phyloP scores from a whole-genome alignment of 176 grass and related monocot species.

The Paspalum notatum region DNA sequence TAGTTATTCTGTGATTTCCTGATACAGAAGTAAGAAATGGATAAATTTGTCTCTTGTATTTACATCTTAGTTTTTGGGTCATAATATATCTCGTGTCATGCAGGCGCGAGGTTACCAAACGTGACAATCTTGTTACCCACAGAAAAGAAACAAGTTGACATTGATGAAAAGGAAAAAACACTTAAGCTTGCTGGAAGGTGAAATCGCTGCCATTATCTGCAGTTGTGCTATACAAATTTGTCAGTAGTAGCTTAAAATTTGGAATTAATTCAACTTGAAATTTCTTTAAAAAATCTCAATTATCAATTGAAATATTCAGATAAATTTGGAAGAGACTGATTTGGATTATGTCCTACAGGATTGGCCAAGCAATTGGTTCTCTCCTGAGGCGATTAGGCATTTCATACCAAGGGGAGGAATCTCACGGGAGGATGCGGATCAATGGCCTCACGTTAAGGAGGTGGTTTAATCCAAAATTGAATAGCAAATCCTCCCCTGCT shows the following conservation, averaged over 20 bases:
- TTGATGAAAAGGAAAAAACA: constrained; percentile 65
- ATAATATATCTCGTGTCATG: constrained; percentile 42
- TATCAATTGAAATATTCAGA: constrained; percentile 14
- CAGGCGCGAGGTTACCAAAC: constrained; percentile 86
- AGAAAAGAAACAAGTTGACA: constrained; percentile 76
- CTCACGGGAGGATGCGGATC: constrained; percentile 82
- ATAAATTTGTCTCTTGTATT: background rate
- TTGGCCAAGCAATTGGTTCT: constrained; percentile 81
- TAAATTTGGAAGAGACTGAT: constrained; percentile 36
- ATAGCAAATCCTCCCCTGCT: constrained; percentile 44
- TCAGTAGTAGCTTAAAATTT: background rate
- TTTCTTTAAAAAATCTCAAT: background rate
- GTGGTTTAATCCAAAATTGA: constrained; percentile 88
- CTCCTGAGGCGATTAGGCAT: constrained; percentile 91
- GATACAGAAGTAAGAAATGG: background rate
- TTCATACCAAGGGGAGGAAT: constrained; percentile 85
- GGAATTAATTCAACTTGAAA: background rate
- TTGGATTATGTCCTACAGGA: constrained; percentile 49
- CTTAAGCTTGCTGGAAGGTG: constrained; percentile 92
- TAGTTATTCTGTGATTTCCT: constrained; percentile 12
- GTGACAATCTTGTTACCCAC: constrained; percentile 82
- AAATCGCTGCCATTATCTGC: constrained; percentile 26
- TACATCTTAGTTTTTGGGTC: constrained; percentile 29
- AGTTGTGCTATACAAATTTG: constrained; percentile 17
- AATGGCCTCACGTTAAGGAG: constrained; percentile 78